Evolutionary conservation across 2,329 filamentous ascomycete genomes (phyloP).

Genomic region (Microdochium nivale): DNA sequence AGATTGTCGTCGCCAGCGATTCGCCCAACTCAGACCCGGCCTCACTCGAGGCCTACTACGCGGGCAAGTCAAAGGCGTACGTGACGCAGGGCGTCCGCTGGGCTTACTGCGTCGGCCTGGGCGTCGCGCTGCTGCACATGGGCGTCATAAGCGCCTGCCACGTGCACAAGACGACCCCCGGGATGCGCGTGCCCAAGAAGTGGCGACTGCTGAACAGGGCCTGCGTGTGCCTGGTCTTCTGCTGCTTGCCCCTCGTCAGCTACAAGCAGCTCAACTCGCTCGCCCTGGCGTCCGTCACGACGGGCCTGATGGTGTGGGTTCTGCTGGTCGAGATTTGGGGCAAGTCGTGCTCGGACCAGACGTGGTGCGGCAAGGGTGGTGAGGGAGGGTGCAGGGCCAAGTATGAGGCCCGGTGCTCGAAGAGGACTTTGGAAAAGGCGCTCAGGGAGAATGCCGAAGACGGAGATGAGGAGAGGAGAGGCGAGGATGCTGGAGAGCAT

Average conservation of each 20-base stretch:
- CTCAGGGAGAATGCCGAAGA: slow-evolving; percentile 12
- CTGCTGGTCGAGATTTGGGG: slow-evolving; percentile 41
- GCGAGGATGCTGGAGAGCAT: slow-evolving; percentile 16
- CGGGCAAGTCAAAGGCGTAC: slow-evolving; percentile 36
- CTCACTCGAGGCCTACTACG: slow-evolving; percentile 41
- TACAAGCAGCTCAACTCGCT: slow-evolving; percentile 33
- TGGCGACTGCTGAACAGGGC: slow-evolving; percentile 42
- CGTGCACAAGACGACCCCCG: slow-evolving; percentile 41
- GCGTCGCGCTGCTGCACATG: slow-evolving; percentile 45
- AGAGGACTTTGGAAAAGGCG: slow-evolving; percentile 24
- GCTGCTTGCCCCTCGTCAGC: slow-evolving; percentile 43
- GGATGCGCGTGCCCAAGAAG: slow-evolving; percentile 38
- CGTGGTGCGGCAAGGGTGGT: slow-evolving; percentile 21
- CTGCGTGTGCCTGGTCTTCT: slow-evolving; percentile 38
- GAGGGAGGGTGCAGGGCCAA: slow-evolving; percentile 22
- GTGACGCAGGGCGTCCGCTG: slow-evolving; percentile 46
- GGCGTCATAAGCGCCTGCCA: slow-evolving; percentile 45
- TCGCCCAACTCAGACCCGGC: slow-evolving; percentile 35
- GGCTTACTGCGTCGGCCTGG: slow-evolving; percentile 57
- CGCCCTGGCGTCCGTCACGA: slow-evolving; percentile 34
- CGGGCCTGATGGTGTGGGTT: slow-evolving; percentile 34
- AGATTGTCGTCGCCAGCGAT: slow-evolving; percentile 51
- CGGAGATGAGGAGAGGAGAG: slow-evolving; percentile 15
- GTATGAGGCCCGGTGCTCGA: slow-evolving; percentile 34
- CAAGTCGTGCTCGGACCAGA: slow-evolving; percentile 32